Conservation (phyloP, 495 filamentous ascomycete species). For the Xylaria cubensis region DNA sequence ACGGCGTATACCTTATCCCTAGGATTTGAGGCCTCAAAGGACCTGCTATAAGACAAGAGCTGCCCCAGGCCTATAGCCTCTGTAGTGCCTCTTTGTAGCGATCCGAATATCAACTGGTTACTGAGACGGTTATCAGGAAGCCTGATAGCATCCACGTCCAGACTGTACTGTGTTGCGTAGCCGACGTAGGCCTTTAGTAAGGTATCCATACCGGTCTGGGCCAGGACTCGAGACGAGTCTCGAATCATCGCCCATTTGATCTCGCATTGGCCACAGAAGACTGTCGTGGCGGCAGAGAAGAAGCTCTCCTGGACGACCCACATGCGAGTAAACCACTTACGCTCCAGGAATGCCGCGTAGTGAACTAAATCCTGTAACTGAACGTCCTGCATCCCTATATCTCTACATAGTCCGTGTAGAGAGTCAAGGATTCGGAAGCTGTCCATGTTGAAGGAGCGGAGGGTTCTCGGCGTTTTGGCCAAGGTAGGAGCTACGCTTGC, state of each 20-base stretch:
- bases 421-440: constrained; percentile 2
- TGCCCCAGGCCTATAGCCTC: constrained; percentile 17
- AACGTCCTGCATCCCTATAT: background rate
- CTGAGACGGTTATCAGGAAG: constrained; percentile 27
- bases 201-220: constrained; percentile 23
- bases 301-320: constrained; percentile 26
- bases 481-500: background rate
- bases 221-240: constrained; percentile 21
- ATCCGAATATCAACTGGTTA: constrained; percentile 31
- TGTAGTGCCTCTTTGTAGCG: constrained; percentile 15
- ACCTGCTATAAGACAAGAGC: constrained; percentile 29
- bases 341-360: constrained; percentile 20
- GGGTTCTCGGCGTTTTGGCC: background rate
- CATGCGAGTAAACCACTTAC: constrained; percentile 17
- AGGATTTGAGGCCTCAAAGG: constrained; percentile 28
- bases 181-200: constrained; percentile 21
- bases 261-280: constrained; percentile 3
- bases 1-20: constrained; percentile 31
- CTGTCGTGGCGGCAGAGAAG: constrained; percentile 25
- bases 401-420: background rate
- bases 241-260: constrained; percentile 26
- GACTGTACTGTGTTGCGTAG: constrained; percentile 17
- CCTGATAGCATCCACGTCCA: constrained; percentile 7
- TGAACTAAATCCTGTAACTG: background rate
- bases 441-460: constrained; percentile 3